These are phyloP conservation scores for Papiliotrema terrestris DNA, from an alignment of 1,284 basidiomycete species.

Conservation along the genomic window DNA sequence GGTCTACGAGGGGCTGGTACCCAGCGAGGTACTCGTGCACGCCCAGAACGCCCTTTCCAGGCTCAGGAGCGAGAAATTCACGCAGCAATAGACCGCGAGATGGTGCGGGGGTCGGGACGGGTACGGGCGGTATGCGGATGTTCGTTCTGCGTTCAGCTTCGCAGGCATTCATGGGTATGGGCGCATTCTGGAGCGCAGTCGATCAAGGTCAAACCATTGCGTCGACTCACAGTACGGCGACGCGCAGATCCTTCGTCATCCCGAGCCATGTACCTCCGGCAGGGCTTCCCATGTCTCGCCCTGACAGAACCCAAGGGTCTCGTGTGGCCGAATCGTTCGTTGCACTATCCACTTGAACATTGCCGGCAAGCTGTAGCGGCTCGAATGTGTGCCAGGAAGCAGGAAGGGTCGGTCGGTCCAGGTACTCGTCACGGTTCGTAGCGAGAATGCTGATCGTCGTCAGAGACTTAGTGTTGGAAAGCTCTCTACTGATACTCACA, in stretches of 20 bases:
- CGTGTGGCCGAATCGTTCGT: background rate
- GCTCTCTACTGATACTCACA: slow-evolving; percentile 26
- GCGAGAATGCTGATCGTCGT: slow-evolving; percentile 34
- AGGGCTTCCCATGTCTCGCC: slow-evolving; percentile 27
- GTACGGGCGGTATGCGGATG: slow-evolving; percentile 27
- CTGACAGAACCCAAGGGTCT: slow-evolving; percentile 27
- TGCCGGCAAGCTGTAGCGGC: background rate
- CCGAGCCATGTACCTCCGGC: slow-evolving; percentile 44
- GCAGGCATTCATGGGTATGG: background rate
- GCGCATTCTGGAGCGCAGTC: background rate
- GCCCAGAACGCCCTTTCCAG: background rate
- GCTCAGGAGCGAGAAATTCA: slow-evolving; percentile 23
- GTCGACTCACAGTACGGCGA: slow-evolving; percentile 39
- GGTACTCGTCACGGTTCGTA: slow-evolving; percentile 46
- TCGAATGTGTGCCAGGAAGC: slow-evolving; percentile 46
- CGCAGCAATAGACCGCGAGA: slow-evolving; percentile 38
- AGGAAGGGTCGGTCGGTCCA: slow-evolving; percentile 34
- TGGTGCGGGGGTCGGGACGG: slow-evolving; percentile 21
- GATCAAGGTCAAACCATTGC: too few relatives aligned
- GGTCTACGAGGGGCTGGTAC: slow-evolving; percentile 9
- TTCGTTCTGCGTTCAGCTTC: slow-evolving; percentile 31
- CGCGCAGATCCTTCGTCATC: slow-evolving; percentile 33
- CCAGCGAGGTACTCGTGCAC: slow-evolving; percentile 24
- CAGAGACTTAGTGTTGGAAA: background rate
- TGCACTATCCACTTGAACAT: background rate